phyloP scores from a whole-genome alignment of 2,329 filamentous ascomycete genomes.

The Colletotrichum sublineola region DNA sequence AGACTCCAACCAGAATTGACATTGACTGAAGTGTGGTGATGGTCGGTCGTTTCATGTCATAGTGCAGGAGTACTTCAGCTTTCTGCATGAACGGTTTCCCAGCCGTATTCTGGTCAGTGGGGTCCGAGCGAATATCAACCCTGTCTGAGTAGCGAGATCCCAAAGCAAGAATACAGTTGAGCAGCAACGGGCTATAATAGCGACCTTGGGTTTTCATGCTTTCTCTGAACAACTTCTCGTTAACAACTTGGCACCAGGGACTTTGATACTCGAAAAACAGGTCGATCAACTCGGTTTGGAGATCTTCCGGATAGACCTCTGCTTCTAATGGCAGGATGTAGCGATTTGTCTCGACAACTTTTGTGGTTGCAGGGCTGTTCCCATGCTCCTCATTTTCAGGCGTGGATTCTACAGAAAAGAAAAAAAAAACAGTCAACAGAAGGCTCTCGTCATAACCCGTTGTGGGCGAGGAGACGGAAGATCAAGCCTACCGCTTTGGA shows the following conservation, averaged over 20 bases:
- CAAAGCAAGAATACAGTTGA: constrained; percentile 52
- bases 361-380: constrained; percentile 22
- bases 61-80: constrained; percentile 45
- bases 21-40: constrained; percentile 55
- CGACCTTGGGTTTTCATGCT: constrained; percentile 46
- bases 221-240: constrained; percentile 52
- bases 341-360: constrained; percentile 23
- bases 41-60: constrained; percentile 48
- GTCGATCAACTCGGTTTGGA: constrained; percentile 50
- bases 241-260: constrained; percentile 53
- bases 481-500: constrained; percentile 41
- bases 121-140: constrained; percentile 48
- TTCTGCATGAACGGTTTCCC: constrained; percentile 50
- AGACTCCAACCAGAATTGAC: constrained; percentile 49
- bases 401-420: neutral
- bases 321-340: constrained; percentile 31
- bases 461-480: neutral
- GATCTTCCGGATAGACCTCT: constrained; percentile 42
- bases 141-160: constrained; percentile 52
- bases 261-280: constrained; percentile 55
- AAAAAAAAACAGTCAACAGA: neutral
- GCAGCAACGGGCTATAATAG: constrained; percentile 50
- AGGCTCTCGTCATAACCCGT: neutral
- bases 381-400: constrained; percentile 28
- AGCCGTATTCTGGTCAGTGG: constrained; percentile 51